A percentile compares a stretch with the other conserved stretches of the same genome.
Conservation (phyloP, 148 eudicot genomes). For the Amaranthus hypochondriacus region DNA sequence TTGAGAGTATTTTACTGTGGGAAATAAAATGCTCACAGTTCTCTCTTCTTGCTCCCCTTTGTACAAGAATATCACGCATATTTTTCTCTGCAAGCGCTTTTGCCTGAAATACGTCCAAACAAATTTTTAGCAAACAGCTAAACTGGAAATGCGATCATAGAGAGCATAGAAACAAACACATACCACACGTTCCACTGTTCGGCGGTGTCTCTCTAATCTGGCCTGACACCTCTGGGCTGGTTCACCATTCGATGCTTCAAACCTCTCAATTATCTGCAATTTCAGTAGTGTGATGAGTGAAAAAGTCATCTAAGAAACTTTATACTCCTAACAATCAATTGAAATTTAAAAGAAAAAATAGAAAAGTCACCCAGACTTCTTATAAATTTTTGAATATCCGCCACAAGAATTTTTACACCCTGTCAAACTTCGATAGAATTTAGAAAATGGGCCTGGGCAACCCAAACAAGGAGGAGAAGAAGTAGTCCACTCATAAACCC, state of each 20-base stretch:
- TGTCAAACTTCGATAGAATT: no score
- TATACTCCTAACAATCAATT: not conserved
- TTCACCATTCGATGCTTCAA: conserved; percentile 63
- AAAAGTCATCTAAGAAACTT: not conserved
- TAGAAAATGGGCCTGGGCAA: no score
- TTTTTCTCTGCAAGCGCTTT: conserved; percentile 94
- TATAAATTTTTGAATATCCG: no score
- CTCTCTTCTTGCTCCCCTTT: conserved; percentile 92
- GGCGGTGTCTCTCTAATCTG: conserved; percentile 90
- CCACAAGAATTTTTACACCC: no score
- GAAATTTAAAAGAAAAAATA: conserved; percentile 2
- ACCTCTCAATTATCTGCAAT: conserved; percentile 34
- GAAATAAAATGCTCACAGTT: conserved; percentile 41
- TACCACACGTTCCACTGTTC: conserved; percentile 97
- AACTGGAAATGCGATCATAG: not conserved
- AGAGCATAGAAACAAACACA: conserved; percentile 18
- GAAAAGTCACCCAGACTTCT: not conserved
- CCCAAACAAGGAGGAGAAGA: no score
- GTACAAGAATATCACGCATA: conserved; percentile 78
- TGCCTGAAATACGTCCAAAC: conserved; percentile 47
- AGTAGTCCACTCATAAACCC: no score
- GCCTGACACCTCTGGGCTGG: conserved; percentile 90
- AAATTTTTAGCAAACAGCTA: conserved; percentile 7
- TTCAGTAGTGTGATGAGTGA: conserved; percentile 18
- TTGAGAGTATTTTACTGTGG: not conserved